These are phyloP conservation scores for Metahyphopichia silvanorum DNA, from an alignment of 805 yeast species.

Conservation along the genomic window DNA sequence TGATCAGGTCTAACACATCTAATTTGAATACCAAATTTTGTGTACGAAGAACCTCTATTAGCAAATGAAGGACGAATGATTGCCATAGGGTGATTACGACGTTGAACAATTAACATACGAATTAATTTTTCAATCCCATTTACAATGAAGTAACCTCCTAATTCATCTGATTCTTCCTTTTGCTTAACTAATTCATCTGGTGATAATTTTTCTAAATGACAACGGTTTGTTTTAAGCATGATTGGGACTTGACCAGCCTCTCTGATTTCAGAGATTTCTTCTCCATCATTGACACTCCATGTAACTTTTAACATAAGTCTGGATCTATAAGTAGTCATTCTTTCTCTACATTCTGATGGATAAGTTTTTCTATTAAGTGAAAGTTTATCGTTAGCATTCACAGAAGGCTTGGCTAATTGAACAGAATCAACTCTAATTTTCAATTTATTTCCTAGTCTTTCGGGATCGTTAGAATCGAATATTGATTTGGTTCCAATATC, in stretches of 20 bases:
- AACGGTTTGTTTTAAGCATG: slow-evolving; percentile 94
- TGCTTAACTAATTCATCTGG: slow-evolving; percentile 93
- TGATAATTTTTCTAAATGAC: slow-evolving; percentile 84
- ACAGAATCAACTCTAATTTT: slow-evolving; percentile 84
- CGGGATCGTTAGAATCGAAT: slow-evolving; percentile 72
- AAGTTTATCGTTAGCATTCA: slow-evolving; percentile 65
- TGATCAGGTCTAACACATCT: slow-evolving; percentile 84
- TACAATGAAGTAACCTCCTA: slow-evolving; percentile 98
- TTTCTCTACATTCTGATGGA: slow-evolving; percentile 84
- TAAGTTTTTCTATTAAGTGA: slow-evolving; percentile 73
- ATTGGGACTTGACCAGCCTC: slow-evolving; percentile 97
- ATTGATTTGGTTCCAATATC: slow-evolving; percentile 87
- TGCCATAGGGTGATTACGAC: slow-evolving; percentile 97
- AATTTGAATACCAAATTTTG: slow-evolving; percentile 92
- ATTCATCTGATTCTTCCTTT: slow-evolving; percentile 98
- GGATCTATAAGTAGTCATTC: slow-evolving; percentile 79
- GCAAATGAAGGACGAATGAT: slow-evolving; percentile 97
- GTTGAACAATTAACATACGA: slow-evolving; percentile 98
- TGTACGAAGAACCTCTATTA: slow-evolving; percentile 95
- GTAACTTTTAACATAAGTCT: slow-evolving; percentile 72
- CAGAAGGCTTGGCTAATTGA: slow-evolving; percentile 80
- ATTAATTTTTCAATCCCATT: slow-evolving; percentile 98
- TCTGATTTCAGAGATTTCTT: slow-evolving; percentile 73
- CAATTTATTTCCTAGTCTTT: slow-evolving; percentile 80
- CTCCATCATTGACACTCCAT: slow-evolving; percentile 88